phyloP scores from a whole-genome alignment of 306 rosid genomes.

The Cyclanthera cordifolia region DNA sequence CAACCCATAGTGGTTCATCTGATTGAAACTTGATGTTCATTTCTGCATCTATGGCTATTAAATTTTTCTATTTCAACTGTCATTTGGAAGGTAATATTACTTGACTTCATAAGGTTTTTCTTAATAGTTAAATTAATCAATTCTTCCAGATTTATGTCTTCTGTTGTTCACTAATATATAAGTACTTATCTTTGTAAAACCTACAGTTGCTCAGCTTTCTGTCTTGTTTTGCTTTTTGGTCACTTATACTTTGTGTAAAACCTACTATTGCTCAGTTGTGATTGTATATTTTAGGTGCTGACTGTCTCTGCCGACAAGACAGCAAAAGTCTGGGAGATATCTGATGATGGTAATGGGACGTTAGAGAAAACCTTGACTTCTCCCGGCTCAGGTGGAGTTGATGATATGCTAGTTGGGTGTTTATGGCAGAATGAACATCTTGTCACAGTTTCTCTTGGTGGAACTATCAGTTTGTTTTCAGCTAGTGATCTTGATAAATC shows the following conservation, averaged over 20 bases:
- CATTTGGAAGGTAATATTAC: neutral
- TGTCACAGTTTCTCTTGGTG: conserved; percentile 86
- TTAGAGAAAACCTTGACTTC: conserved; percentile 57
- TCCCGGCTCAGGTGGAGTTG: conserved; percentile 79
- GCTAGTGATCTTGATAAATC: conserved; percentile 73
- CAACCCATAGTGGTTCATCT: neutral
- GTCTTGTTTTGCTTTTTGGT: neutral
- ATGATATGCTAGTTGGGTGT: conserved; percentile 90
- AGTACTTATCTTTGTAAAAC: neutral
- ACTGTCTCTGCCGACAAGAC: conserved; percentile 95
- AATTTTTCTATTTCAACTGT: neutral
- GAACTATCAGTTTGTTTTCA: conserved; percentile 57
- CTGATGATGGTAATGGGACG: conserved; percentile 63
- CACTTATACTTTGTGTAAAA: neutral
- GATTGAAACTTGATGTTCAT: neutral
- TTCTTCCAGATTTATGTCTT: neutral
- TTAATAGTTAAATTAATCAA: neutral
- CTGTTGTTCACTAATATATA: neutral
- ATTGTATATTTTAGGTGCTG: conserved; percentile 43
- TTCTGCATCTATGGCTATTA: neutral
- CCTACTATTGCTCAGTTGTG: conserved; percentile 19
- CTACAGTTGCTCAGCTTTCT: neutral
- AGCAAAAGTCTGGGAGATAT: conserved; percentile 80
- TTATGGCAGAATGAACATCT: conserved; percentile 76
- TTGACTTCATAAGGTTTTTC: neutral